phyloP scores from a whole-genome alignment of 2,329 filamentous ascomycete genomes.

The Hymenoscyphus scutula region DNA sequence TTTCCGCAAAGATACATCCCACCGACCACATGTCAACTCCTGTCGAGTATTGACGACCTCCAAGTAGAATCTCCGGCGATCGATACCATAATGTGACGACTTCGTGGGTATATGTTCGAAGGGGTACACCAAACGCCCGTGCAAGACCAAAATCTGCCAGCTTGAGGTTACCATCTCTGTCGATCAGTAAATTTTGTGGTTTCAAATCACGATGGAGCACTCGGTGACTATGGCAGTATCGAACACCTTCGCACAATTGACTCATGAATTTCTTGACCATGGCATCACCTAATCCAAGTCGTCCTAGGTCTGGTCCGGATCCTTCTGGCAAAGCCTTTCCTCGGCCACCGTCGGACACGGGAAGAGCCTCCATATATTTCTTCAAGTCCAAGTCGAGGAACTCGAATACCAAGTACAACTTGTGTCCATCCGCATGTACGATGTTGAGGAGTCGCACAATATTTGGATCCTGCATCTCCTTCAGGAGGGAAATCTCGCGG shows the following conservation, averaged over 20 bases:
- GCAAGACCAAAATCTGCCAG: conserved; percentile 88
- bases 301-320: conserved; percentile 59
- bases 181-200: conserved; percentile 85
- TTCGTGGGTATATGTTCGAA: conserved; percentile 92
- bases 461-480: conserved; percentile 91
- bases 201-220: conserved; percentile 87
- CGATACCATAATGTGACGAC: conserved; percentile 95
- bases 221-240: conserved; percentile 86
- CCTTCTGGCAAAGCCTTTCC: conserved; percentile 83
- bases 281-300: conserved; percentile 69
- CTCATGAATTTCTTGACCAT: conserved; percentile 94
- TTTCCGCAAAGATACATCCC: conserved; percentile 92
- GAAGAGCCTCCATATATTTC: conserved; percentile 93
- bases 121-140: conserved; percentile 84
- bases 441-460: conserved; percentile 89
- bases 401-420: conserved; percentile 90
- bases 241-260: conserved; percentile 79
- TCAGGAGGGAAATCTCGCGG: conserved; percentile 88
- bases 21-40: conserved; percentile 96
- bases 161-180: conserved; percentile 84
- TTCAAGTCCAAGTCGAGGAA: conserved; percentile 90
- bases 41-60: conserved; percentile 88
- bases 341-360: conserved; percentile 78
- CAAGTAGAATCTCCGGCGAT: conserved; percentile 83
- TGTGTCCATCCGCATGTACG: conserved; percentile 90